These are phyloP conservation scores for Ilyonectria mors-panacis DNA, from an alignment of 2,329 filamentous ascomycete genomes.

Conservation along the genomic window DNA sequence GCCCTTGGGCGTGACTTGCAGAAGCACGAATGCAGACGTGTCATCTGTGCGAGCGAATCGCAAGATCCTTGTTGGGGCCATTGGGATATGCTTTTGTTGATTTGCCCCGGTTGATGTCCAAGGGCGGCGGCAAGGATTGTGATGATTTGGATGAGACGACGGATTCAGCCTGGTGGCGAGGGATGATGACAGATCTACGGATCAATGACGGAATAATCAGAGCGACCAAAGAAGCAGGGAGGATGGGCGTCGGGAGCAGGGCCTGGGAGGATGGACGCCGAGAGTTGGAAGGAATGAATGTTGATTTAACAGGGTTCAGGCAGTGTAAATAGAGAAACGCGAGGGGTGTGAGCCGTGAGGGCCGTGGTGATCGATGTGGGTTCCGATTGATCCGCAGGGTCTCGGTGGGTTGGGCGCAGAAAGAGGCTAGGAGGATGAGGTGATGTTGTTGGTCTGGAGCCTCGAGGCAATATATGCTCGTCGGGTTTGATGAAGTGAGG, in stretches of 20 bases:
- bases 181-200: constrained; percentile 37
- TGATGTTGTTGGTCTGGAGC: constrained; percentile 14
- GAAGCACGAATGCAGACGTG: constrained; percentile 69
- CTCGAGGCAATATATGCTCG: constrained; percentile 18
- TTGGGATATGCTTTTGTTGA: constrained; percentile 32
- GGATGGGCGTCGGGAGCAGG: constrained; percentile 25
- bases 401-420: constrained; percentile 9
- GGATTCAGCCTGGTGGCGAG: constrained; percentile 31
- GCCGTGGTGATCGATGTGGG: constrained; percentile 8
- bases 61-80: constrained; percentile 60
- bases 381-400: constrained; percentile 16
- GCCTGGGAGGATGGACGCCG: constrained; percentile 37
- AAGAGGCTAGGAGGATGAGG: constrained; percentile 13
- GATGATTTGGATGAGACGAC: constrained; percentile 24
- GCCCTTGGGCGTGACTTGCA: constrained; percentile 69
- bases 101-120: constrained; percentile 12
- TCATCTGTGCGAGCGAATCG: constrained; percentile 71
- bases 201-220: constrained; percentile 27
- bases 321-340: constrained; percentile 6
- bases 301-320: constrained; percentile 26
- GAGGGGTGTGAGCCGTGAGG: background rate
- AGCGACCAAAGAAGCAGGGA: constrained; percentile 6
- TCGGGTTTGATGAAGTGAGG: constrained; percentile 30
- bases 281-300: constrained; percentile 40
- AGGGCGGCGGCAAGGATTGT: constrained; percentile 20